Evolutionary conservation across 2,329 filamentous ascomycete genomes (phyloP).

Genomic region (Beauveria asiatica): DNA sequence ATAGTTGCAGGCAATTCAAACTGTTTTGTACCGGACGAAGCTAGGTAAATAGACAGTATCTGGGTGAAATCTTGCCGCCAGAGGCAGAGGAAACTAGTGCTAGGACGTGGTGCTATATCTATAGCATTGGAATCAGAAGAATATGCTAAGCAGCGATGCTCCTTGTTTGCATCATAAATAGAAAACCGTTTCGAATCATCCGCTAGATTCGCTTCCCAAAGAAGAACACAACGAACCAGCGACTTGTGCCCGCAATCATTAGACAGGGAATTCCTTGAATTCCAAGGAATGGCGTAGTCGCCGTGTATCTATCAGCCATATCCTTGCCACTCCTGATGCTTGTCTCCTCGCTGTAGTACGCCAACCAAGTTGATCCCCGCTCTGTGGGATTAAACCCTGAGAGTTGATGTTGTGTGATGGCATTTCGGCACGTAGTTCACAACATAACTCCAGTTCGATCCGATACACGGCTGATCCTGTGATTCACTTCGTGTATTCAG

Average conservation of each 20-base stretch:
- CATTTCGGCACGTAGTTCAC: not conserved
- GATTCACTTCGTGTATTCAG: not conserved
- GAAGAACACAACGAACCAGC: too few relatives aligned
- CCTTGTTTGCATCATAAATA: too few relatives aligned
- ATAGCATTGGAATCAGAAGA: too few relatives aligned
- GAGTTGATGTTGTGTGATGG: too few relatives aligned
- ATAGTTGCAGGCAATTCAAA: not conserved
- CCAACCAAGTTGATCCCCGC: not conserved
- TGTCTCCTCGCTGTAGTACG: not conserved
- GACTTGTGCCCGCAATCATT: too few relatives aligned
- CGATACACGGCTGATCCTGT: too few relatives aligned
- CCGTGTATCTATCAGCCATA: not conserved
- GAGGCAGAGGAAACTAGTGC: not conserved
- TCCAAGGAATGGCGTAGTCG: too few relatives aligned
- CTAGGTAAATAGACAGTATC: not conserved
- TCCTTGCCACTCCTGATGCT: not conserved
- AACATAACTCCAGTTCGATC: not conserved
- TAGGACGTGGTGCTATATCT: too few relatives aligned
- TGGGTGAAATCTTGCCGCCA: not conserved
- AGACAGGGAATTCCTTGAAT: too few relatives aligned
- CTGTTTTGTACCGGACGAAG: not conserved
- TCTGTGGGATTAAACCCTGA: not conserved
- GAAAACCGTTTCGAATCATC: too few relatives aligned
- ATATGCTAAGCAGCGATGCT: too few relatives aligned
- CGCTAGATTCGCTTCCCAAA: too few relatives aligned